Percentiles rank a stretch among this genome's conserved stretches.
phyloP scores from a whole-genome alignment of 2,329 filamentous ascomycete genomes.

The Septoria linicola region DNA sequence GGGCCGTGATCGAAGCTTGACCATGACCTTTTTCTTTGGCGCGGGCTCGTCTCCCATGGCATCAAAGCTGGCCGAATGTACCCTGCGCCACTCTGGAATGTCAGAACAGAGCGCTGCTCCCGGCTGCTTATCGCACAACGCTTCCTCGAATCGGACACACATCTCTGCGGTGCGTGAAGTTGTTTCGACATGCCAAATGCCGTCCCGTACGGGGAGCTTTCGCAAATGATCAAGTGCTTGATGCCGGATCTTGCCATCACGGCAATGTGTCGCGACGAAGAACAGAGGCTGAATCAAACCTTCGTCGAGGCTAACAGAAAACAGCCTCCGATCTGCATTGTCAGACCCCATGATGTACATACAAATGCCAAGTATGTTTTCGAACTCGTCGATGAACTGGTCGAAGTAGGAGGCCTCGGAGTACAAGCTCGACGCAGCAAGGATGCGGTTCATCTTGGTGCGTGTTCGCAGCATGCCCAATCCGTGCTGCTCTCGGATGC shows the following conservation, averaged over 20 bases:
- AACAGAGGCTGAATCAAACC: slow-evolving; percentile 34
- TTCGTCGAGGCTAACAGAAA: slow-evolving; percentile 35
- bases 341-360: slow-evolving; percentile 33
- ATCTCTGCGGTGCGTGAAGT: slow-evolving; percentile 29
- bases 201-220: slow-evolving; percentile 27
- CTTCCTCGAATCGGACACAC: slow-evolving; percentile 31
- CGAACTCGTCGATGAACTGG: slow-evolving; percentile 31
- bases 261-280: slow-evolving; percentile 33
- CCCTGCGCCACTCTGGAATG: slow-evolving; percentile 35
- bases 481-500: slow-evolving; percentile 34
- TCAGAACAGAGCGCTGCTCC: slow-evolving; percentile 27
- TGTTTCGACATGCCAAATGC: slow-evolving; percentile 35
- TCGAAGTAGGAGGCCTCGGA: slow-evolving; percentile 32
- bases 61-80: slow-evolving; percentile 31
- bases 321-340: slow-evolving; percentile 30
- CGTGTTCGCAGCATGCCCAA: slow-evolving; percentile 33
- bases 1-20: slow-evolving; percentile 26
- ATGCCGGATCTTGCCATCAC: slow-evolving; percentile 32
- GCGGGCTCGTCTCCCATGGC: slow-evolving; percentile 24
- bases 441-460: slow-evolving; percentile 34
- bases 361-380: slow-evolving; percentile 35
- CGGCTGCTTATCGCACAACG: slow-evolving; percentile 17
- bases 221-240: slow-evolving; percentile 29
- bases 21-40: slow-evolving; percentile 23
- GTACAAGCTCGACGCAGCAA: slow-evolving; percentile 32